Percentiles rank a stretch among this genome's conserved stretches.
Conservation (phyloP, 768 basidiomycete species). For the Wakefieldia striispora region DNA sequence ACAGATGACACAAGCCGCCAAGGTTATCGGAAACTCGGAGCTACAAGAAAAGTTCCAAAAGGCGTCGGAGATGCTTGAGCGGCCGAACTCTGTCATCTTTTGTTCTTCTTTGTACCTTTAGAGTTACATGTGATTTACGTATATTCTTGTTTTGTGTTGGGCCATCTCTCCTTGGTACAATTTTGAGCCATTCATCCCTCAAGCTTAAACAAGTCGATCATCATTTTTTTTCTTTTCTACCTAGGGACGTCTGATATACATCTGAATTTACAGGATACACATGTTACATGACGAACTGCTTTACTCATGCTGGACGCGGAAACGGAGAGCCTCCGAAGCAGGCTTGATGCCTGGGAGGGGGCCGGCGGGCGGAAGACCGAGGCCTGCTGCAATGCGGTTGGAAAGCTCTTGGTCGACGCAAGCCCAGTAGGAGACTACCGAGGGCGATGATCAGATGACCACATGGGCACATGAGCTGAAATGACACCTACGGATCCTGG, state of each 20-base stretch:
- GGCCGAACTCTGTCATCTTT: slow-evolving; percentile 92
- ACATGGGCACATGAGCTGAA: background rate
- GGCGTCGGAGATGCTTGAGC: slow-evolving; percentile 87
- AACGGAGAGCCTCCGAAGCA: slow-evolving; percentile 54
- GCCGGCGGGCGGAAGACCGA: slow-evolving; percentile 55
- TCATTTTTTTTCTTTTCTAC: background rate
- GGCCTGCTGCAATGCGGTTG: slow-evolving; percentile 74
- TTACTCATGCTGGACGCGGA: slow-evolving; percentile 33
- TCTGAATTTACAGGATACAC: background rate
- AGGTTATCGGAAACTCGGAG: slow-evolving; percentile 94
- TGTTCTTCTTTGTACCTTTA: slow-evolving; percentile 82
- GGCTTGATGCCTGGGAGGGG: slow-evolving; percentile 59
- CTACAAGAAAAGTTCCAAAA: slow-evolving; percentile 93
- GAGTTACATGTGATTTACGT: background rate
- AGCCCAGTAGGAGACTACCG: slow-evolving; percentile 72
- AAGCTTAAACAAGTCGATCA: background rate
- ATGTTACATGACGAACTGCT: background rate
- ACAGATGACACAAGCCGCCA: slow-evolving; percentile 94
- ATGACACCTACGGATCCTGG: slow-evolving; percentile 57
- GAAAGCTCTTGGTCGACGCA: slow-evolving; percentile 73
- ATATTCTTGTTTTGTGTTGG: background rate
- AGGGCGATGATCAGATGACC: background rate
- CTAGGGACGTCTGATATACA: slow-evolving; percentile 5
- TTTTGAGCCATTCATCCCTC: too few species aligned
- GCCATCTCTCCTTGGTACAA: background rate